Evolutionary conservation across 306 rosid species (phyloP), one percentile per base, ranked within the genome.

Genomic region (Malus sylvestris): DNA sequence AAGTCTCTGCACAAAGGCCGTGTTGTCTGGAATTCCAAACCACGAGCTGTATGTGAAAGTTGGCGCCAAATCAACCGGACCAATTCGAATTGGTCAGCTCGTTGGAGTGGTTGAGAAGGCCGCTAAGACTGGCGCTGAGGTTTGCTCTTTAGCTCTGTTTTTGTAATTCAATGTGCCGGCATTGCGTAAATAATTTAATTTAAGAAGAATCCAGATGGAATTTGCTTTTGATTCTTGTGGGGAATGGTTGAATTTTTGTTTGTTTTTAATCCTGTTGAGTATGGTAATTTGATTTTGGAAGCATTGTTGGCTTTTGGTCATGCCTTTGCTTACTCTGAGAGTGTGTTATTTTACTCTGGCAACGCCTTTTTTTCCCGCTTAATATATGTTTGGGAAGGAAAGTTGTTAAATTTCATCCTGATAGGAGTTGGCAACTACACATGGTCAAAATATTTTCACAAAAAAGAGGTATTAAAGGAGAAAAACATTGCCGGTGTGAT

Each of bases 111-210:
- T 88, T 70, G 88, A 83, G 67, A 76, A 77, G 68, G 97, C 98
- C 63, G 98, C 98, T 61, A 89, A 88, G 67, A 95, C 96, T 64
- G 98, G 98, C 20, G 98, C 97, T 67, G 83, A 95, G 98, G 98
- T 93, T 81, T 67, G 20, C 55, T 35, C 10, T 44, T 67, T 68
- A 25, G 32, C 58, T 73, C 27, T 59, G 20, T 38, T 38, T 35
- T 35, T 35, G 12, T 10, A 32, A 32, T 44, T 72, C 2, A 15
- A 73, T 51, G 71, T 60, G 61, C 65, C 20, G 67, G 60, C 46
- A 55, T 78, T 74, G 22, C 13, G 22, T 75, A 44, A 40, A 25
- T 59, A 40, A 23, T 73, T 27, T 18, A 18, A 25, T 59, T 60
- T 20, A 57, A 40, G 58, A 38, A 72, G 57, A 40, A 59, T 25